A percentile compares a stretch with the other conserved stretches of the same genome.
phyloP scores from a whole-genome alignment of 2,329 filamentous ascomycete genomes.

The Trematosphaeria pertusa region DNA sequence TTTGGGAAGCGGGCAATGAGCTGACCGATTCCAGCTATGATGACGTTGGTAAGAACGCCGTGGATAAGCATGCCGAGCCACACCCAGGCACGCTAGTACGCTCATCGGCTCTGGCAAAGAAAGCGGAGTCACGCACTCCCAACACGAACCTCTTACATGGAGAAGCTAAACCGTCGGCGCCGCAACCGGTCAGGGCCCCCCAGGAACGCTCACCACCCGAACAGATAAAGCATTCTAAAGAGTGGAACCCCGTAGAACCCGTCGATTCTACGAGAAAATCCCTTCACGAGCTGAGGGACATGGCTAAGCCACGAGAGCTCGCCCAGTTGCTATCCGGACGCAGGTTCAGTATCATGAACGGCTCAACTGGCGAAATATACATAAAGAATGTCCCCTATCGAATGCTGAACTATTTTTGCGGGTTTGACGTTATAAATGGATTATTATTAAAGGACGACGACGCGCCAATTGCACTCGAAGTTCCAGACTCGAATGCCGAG shows the following conservation, averaged over 20 bases:
- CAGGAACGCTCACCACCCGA: background rate
- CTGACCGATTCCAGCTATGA: too few relatives aligned
- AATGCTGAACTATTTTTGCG: constrained; percentile 5
- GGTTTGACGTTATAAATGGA: background rate
- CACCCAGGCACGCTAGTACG: too few relatives aligned
- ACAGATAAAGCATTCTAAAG: background rate
- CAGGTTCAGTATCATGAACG: background rate
- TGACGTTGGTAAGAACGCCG: too few relatives aligned
- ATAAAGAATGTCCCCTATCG: background rate
- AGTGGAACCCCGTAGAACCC: background rate
- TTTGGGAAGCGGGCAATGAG: too few relatives aligned
- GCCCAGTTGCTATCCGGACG: background rate
- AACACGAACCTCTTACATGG: too few relatives aligned
- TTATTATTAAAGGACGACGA: background rate
- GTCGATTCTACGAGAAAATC: background rate
- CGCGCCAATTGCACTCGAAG: background rate
- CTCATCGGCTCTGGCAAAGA: too few relatives aligned
- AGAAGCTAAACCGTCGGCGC: too few relatives aligned
- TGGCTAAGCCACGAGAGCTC: background rate
- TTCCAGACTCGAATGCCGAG: background rate
- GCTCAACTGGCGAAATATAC: background rate
- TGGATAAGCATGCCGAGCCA: too few relatives aligned
- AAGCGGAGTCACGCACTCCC: too few relatives aligned
- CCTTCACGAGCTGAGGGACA: background rate
- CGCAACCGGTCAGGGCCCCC: background rate